Evolutionary conservation across 805 yeast genomes (phyloP).

Genomic region (Ogataea trehalophila): DNA sequence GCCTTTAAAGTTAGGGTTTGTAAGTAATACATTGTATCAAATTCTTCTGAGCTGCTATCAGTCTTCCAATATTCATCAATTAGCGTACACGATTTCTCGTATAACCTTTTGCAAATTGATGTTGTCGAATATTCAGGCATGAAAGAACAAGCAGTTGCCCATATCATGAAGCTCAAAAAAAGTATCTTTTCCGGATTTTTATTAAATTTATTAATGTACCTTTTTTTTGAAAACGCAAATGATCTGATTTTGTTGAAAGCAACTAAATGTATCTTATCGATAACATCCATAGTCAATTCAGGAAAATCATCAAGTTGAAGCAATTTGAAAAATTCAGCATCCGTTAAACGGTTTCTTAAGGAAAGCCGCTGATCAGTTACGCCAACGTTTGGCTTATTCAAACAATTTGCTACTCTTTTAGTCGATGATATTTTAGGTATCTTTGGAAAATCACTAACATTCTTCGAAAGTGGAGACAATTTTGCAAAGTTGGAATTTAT

Average conservation of each 20-base stretch:
- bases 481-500: too few relatives aligned
- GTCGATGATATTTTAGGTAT: too few relatives aligned
- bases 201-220: conserved; percentile 17
- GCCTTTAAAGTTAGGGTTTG: conserved; percentile 24
- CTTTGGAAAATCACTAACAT: too few relatives aligned
- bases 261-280: conserved; percentile 15
- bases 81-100: conserved; percentile 12
- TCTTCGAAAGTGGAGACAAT: too few relatives aligned
- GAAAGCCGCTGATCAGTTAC: neutral
- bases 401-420: too few relatives aligned
- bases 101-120: conserved; percentile 14
- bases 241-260: conserved; percentile 12
- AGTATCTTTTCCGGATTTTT: conserved; percentile 16
- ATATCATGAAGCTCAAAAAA: conserved; percentile 21
- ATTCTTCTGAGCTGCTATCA: conserved; percentile 7
- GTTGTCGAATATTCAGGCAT: conserved; percentile 15
- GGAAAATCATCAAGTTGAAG: conserved; percentile 11
- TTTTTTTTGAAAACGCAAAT: conserved; percentile 14
- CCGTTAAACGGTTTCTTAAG: conserved; percentile 2
- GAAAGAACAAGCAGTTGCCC: conserved; percentile 13
- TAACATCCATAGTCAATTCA: conserved; percentile 18
- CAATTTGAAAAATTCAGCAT: conserved; percentile 3
- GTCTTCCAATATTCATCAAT: conserved; percentile 17
- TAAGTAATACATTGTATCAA: conserved; percentile 21
- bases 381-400: too few relatives aligned